phyloP scores from a whole-genome alignment of 805 yeast genomes.

The Cyberlindnera subsufficiens region DNA sequence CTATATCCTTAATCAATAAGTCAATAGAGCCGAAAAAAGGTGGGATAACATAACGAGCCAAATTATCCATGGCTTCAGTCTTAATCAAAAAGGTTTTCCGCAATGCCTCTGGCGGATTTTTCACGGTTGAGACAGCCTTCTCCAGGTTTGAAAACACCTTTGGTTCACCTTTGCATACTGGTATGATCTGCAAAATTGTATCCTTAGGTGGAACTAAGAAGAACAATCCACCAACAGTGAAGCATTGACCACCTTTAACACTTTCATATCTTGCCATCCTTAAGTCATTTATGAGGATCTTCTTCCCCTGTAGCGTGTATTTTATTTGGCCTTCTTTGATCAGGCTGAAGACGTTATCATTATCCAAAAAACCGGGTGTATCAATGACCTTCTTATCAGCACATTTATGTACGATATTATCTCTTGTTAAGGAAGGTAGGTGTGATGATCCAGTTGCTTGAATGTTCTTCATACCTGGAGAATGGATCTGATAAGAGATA shows the following conservation, averaged over 20 bases:
- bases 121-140: conserved; percentile 27
- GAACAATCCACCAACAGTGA: conserved; percentile 57
- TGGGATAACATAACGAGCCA: conserved; percentile 50
- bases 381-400: conserved; percentile 29
- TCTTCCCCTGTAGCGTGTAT: conserved; percentile 26
- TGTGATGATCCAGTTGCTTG: conserved; percentile 31
- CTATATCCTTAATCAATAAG: conserved; percentile 58
- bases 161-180: conserved; percentile 34
- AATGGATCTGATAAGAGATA: conserved; percentile 4
- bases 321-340: conserved; percentile 26
- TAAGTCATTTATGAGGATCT: conserved; percentile 25
- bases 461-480: conserved; percentile 5
- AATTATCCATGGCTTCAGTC: conserved; percentile 24
- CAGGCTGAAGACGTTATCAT: conserved; percentile 21
- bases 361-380: conserved; percentile 33
- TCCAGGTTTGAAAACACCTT: conserved; percentile 25
- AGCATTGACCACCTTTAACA: conserved; percentile 38
- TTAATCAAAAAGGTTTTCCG: conserved; percentile 24
- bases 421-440: conserved; percentile 71
- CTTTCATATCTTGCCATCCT: conserved; percentile 27
- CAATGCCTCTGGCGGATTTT: conserved; percentile 22
- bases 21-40: conserved; percentile 69
- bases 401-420: conserved; percentile 34
- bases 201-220: conserved; percentile 49
- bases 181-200: conserved; percentile 42